A percentile compares a stretch with the other conserved stretches of the same genome.
Conservation (phyloP, 2,329 filamentous ascomycete genomes). For the Westerdykella aurantiaca region DNA sequence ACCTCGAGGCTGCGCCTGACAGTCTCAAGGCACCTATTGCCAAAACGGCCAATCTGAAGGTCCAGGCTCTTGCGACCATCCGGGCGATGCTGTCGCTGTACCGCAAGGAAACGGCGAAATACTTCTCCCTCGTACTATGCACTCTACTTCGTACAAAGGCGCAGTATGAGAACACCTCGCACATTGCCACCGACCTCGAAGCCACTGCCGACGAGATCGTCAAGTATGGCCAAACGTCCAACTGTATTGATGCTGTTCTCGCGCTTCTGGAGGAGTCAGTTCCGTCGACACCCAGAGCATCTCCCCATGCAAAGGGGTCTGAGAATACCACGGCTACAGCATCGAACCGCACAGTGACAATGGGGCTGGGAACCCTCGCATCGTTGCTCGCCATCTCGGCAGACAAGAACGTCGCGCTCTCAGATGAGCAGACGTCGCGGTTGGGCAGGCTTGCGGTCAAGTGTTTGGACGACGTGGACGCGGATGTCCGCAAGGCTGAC, state of each 20-base stretch:
- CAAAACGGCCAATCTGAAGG: conserved; percentile 66
- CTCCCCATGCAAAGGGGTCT: conserved; percentile 32
- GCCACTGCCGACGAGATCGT: conserved; percentile 68
- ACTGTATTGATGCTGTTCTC: conserved; percentile 40
- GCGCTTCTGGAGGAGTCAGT: conserved; percentile 30
- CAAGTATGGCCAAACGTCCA: conserved; percentile 56
- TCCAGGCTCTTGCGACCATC: conserved; percentile 68
- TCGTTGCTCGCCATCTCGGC: conserved; percentile 31
- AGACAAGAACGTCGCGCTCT: conserved; percentile 26
- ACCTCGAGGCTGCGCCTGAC: conserved; percentile 56
- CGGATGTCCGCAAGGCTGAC: conserved; percentile 58
- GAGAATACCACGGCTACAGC: conserved; percentile 11
- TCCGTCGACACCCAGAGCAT: conserved; percentile 19
- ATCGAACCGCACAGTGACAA: conserved; percentile 32
- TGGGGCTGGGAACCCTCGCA: conserved; percentile 38
- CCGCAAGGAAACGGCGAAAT: conserved; percentile 59
- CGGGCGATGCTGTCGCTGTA: conserved; percentile 66
- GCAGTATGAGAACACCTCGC: conserved; percentile 61
- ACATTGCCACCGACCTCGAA: conserved; percentile 70
- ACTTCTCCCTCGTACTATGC: conserved; percentile 62
- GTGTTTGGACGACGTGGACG: conserved; percentile 35
- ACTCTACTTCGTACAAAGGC: conserved; percentile 61
- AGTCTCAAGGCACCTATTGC: conserved; percentile 49
- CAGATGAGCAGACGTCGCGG: conserved; percentile 32
- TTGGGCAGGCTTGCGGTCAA: conserved; percentile 37